Conservation (phyloP, 768 basidiomycete genomes). For the Cyclocybe cylindracea region DNA sequence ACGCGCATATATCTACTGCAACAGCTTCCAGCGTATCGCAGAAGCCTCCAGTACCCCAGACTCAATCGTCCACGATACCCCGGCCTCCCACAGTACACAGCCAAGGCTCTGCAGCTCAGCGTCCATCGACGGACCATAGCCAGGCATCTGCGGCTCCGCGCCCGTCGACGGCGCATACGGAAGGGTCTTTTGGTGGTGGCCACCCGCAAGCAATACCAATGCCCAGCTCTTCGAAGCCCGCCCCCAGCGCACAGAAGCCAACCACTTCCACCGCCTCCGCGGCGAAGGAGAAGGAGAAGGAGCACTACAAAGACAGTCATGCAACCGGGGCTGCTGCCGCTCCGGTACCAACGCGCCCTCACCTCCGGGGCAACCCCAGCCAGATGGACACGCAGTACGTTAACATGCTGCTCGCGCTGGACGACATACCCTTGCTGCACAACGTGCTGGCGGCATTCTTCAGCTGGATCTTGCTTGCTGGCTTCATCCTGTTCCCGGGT, state of each 20-base stretch:
- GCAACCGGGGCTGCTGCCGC: conserved; percentile 1
- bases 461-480: conserved; percentile 63
- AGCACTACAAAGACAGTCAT: neutral
- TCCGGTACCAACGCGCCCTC: conserved; percentile 13
- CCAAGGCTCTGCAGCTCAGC: too few relatives aligned
- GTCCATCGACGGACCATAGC: too few relatives aligned
- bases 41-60: too few relatives aligned
- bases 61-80: too few relatives aligned
- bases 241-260: too few relatives aligned
- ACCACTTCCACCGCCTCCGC: too few relatives aligned
- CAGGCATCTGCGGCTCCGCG: too few relatives aligned
- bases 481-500: conserved; percentile 63
- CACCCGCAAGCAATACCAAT: neutral
- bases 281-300: neutral
- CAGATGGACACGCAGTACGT: conserved; percentile 55
- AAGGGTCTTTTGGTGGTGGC: too few relatives aligned
- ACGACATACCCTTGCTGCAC: conserved; percentile 50
- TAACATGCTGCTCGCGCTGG: conserved; percentile 62
- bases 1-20: too few relatives aligned
- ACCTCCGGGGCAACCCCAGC: conserved; percentile 17
- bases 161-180: too few relatives aligned
- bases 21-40: too few relatives aligned
- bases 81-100: too few relatives aligned
- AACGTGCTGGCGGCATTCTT: conserved; percentile 58
- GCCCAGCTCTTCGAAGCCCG: neutral